Percentiles rank a stretch among this genome's conserved stretches.
These are phyloP conservation scores for Fusarium illudens DNA, from an alignment of 2,329 filamentous ascomycete species.

Conservation along the genomic window DNA sequence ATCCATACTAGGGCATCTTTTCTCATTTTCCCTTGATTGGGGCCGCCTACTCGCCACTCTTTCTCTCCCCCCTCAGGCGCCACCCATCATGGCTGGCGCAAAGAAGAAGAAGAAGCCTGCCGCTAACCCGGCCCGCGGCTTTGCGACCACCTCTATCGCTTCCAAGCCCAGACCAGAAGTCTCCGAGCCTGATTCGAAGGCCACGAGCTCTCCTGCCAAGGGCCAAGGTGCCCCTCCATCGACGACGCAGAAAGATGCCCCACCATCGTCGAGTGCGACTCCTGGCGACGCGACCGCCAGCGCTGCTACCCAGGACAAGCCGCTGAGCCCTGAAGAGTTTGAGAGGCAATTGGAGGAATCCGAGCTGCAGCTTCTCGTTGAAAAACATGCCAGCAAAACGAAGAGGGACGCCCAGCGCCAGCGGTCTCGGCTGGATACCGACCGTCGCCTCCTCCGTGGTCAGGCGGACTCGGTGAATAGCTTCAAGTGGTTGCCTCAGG, in stretches of 20 bases:
- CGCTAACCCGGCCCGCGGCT: conserved; percentile 88
- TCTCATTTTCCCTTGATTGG: not conserved
- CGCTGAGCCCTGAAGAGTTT: conserved; percentile 84
- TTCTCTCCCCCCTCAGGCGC: not conserved
- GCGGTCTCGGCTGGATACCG: conserved; percentile 80
- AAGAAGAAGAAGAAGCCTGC: conserved; percentile 94
- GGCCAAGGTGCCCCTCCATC: conserved; percentile 46
- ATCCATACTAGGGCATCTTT: not conserved
- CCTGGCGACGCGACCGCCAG: conserved; percentile 38
- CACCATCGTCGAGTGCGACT: conserved; percentile 40
- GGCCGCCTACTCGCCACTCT: not conserved
- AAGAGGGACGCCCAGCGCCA: conserved; percentile 82
- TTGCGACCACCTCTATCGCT: conserved; percentile 91
- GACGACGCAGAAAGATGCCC: conserved; percentile 41
- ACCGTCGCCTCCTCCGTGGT: conserved; percentile 80
- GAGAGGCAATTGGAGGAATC: conserved; percentile 88
- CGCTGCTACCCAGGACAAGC: conserved; percentile 48
- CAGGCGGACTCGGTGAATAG: conserved; percentile 79
- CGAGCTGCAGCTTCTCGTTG: conserved; percentile 87
- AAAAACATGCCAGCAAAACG: conserved; percentile 81
- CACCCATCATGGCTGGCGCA: conserved; percentile 68
- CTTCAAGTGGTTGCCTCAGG: conserved; percentile 80
- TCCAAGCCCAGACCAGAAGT: conserved; percentile 78
- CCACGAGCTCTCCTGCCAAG: conserved; percentile 25
- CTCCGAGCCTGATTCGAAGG: conserved; percentile 48